Percentiles rank a stretch among this genome's conserved stretches.
Evolutionary conservation across 805 yeast genomes (phyloP).

Genomic region (Candida patagonica): DNA sequence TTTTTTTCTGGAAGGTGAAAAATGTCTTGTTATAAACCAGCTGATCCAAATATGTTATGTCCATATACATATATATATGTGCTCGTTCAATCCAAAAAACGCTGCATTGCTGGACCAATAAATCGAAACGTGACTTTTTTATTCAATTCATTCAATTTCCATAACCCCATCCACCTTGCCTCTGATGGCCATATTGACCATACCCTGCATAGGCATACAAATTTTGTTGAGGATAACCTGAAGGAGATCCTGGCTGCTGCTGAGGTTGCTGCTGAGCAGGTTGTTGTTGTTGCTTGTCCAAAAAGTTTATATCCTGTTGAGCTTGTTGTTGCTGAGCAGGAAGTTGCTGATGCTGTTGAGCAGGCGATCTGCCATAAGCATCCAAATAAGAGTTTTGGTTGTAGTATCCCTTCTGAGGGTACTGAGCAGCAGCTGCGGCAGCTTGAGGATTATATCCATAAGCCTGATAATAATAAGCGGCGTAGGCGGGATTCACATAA

Average conservation of each 20-base stretch:
- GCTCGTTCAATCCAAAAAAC: no score
- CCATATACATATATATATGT: no score
- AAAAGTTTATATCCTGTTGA: slow-evolving; percentile 7
- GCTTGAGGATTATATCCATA: slow-evolving; percentile 20
- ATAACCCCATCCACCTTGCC: slow-evolving; percentile 18
- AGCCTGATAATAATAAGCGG: slow-evolving; percentile 21
- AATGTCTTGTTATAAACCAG: no score
- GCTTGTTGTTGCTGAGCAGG: slow-evolving; percentile 10
- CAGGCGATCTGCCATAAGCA: slow-evolving; percentile 4
- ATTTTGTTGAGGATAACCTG: slow-evolving; percentile 18
- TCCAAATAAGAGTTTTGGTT: slow-evolving; percentile 15
- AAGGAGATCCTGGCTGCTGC: slow-evolving; percentile 12
- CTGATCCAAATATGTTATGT: no score
- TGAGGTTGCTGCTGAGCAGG: slow-evolving; percentile 17
- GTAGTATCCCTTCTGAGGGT: slow-evolving; percentile 19
- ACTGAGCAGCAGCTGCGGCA: slow-evolving; percentile 18
- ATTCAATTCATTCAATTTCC: slow-evolving; percentile 9
- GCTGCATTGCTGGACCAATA: no score
- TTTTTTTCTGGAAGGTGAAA: no score
- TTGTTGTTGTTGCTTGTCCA: slow-evolving; percentile 13
- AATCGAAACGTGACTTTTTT: no score
- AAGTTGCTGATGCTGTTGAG: slow-evolving; percentile 2
- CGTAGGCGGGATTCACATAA: slow-evolving; percentile 21
- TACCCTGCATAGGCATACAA: slow-evolving; percentile 21
- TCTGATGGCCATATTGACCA: slow-evolving; percentile 24